A percentile compares a stretch with the other conserved stretches of the same genome.
These are phyloP conservation scores for Dalbergia oliveri DNA, from an alignment of 306 rosid genomes.

Conservation along the genomic window DNA sequence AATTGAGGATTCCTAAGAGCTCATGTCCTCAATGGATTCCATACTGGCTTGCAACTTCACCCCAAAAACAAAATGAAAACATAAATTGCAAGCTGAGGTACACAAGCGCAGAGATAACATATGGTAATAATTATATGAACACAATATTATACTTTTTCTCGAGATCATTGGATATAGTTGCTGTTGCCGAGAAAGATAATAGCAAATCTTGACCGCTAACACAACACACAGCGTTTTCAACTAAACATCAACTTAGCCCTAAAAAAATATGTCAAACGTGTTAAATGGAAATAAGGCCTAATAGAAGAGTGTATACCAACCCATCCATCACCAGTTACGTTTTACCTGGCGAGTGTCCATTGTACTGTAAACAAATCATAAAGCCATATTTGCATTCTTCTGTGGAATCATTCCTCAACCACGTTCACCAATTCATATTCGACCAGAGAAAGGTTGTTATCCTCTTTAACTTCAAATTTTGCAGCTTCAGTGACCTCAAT, in stretches of 20 bases:
- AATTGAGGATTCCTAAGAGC: too few relatives aligned
- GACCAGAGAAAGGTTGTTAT: slow-evolving; percentile 53
- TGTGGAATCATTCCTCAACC: slow-evolving; percentile 43
- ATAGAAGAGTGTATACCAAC: slow-evolving; percentile 39
- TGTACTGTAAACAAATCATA: slow-evolving; percentile 25
- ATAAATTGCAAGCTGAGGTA: neutral
- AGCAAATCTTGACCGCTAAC: slow-evolving; percentile 27
- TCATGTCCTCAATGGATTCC: neutral
- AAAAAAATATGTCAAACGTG: slow-evolving; percentile 46
- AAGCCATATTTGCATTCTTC: slow-evolving; percentile 30
- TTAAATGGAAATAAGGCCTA: slow-evolving; percentile 41
- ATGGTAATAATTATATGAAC: slow-evolving; percentile 28
- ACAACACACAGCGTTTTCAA: slow-evolving; percentile 29
- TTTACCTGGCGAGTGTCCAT: slow-evolving; percentile 26
- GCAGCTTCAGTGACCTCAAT: slow-evolving; percentile 55
- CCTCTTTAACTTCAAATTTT: slow-evolving; percentile 52
- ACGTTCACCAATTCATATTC: slow-evolving; percentile 59
- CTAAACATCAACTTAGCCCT: slow-evolving; percentile 29
- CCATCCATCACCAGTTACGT: slow-evolving; percentile 45
- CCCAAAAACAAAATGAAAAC: neutral
- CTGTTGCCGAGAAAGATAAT: slow-evolving; percentile 33
- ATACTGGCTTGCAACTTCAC: neutral
- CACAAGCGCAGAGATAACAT: neutral
- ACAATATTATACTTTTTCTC: slow-evolving; percentile 23
- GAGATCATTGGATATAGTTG: slow-evolving; percentile 41